phyloP scores from a whole-genome alignment of 768 basidiomycete genomes.

The Mrakia frigida region DNA sequence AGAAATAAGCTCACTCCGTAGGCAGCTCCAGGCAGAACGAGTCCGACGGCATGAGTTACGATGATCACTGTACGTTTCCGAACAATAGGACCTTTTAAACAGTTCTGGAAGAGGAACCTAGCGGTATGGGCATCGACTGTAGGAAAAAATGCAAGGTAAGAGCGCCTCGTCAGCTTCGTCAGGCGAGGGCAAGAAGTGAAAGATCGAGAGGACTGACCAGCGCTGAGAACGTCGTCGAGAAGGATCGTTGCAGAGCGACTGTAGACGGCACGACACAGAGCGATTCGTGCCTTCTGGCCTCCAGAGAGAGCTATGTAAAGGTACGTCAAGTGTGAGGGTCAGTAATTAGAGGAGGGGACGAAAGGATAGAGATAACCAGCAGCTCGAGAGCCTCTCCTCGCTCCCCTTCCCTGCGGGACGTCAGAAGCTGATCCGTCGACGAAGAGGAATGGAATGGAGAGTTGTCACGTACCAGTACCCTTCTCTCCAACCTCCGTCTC shows the following conservation, averaged over 20 bases:
- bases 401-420: too few relatives aligned
- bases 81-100: slow-evolving; percentile 72
- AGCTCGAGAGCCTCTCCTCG: too few relatives aligned
- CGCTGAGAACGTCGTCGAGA: slow-evolving; percentile 35
- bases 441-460: too few relatives aligned
- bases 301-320: slow-evolving; percentile 39
- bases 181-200: slow-evolving; percentile 28
- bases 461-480: slow-evolving; percentile 34
- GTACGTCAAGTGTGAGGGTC: too few relatives aligned
- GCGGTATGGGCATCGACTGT: slow-evolving; percentile 79
- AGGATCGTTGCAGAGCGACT: slow-evolving; percentile 30
- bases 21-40: slow-evolving; percentile 40
- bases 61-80: slow-evolving; percentile 75
- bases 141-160: slow-evolving; percentile 11
- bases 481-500: slow-evolving; percentile 42
- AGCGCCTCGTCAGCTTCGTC: slow-evolving; percentile 21
- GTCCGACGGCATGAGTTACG: slow-evolving; percentile 50
- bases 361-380: too few relatives aligned
- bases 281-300: slow-evolving; percentile 53
- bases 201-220: slow-evolving; percentile 33
- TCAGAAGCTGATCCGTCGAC: too few relatives aligned
- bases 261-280: slow-evolving; percentile 23
- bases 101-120: slow-evolving; percentile 71
- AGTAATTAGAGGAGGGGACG: too few relatives aligned
- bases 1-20: slow-evolving; percentile 36